Base-by-base conservation (phyloP, 176 grass and related monocot genomes). In the maize (Zea mays) region DNA sequence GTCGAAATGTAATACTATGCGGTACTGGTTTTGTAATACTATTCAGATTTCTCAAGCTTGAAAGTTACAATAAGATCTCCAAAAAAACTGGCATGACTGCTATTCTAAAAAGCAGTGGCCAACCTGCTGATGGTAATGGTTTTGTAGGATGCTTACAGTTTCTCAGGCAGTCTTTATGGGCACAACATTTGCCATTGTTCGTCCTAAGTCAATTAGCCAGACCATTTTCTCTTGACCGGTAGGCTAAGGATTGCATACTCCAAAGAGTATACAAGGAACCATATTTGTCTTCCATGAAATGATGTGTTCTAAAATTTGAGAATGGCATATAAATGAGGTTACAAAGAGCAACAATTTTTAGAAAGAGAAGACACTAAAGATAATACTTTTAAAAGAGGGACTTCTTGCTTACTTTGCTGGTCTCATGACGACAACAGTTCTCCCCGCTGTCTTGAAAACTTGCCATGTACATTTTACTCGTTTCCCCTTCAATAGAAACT, bases 91-190 rank as follows among this genome's bases (percentile, higher is more conserved):
- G n/a, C n/a, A n/a, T n/a, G n/a, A n/a, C n/a, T n/a, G n/a, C n/a
- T n/a, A n/a, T n/a, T n/a, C n/a, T n/a, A n/a, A 84, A 94, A 85
- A n/a, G 83, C 83, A 85, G 64, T 47, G 50, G 74, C 80, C 41
- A 98, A 83, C 54, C 95, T 92, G n/a, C 83, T 98, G 89, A 21
- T 87, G 95, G 48, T 98, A 98, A 57, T 98, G 92, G 77, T 84
- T 94, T 84, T 98, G 89, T 73, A 94, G 76, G 62, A 94, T 80
- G 36, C 79, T 90, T 13, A 75, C 14, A 14, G 55, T 73, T 69
- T 98, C 91, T 78, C 89, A 71, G 54, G 91, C 80, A 40, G 89
- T 94, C 79, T 86, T 98, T 47, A 98, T 88, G 15, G 91, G 89
- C 43, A 75, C 81, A 1, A 85, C 56, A 47, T 94, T 92, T 36